Percentiles rank a stretch among this genome's conserved stretches.
Evolutionary conservation across 352 stramenopile genomes (phyloP).

Genomic region (Phytophthora constricta): DNA sequence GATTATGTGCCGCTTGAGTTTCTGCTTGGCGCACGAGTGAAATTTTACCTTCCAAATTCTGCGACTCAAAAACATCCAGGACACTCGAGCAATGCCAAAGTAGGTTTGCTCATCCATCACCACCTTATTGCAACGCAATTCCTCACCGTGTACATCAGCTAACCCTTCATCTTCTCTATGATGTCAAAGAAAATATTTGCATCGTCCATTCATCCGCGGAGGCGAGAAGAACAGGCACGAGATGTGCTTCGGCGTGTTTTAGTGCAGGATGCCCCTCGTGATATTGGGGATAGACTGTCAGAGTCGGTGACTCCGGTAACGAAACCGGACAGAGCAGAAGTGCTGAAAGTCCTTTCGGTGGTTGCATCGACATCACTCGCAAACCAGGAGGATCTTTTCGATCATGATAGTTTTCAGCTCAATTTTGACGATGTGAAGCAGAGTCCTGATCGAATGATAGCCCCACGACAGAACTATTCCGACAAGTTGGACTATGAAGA

Average conservation of each 20-base stretch:
- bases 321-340: neutral
- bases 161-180: neutral
- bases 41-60: conserved; percentile 38
- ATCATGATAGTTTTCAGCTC: conserved; percentile 21
- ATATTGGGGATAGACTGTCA: neutral
- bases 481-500: conserved; percentile 20
- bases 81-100: neutral
- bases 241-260: conserved; percentile 45
- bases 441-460: conserved; percentile 17
- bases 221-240: conserved; percentile 48
- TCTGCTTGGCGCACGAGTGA: conserved; percentile 57
- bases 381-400: conserved; percentile 19
- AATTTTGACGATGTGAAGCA: conserved; percentile 8
- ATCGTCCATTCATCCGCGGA: conserved; percentile 31
- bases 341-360: conserved; percentile 18
- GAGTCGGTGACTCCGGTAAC: neutral
- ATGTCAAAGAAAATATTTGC: conserved; percentile 22
- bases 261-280: conserved; percentile 3
- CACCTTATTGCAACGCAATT: neutral
- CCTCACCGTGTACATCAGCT: neutral
- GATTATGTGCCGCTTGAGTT: conserved; percentile 76
- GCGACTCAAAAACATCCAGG: neutral
- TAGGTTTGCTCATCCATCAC: neutral
- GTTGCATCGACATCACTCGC: neutral
- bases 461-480: conserved; percentile 7